phyloP scores from a whole-genome alignment of 176 grass and related monocot genomes.

The Calamus simplicifolius region DNA sequence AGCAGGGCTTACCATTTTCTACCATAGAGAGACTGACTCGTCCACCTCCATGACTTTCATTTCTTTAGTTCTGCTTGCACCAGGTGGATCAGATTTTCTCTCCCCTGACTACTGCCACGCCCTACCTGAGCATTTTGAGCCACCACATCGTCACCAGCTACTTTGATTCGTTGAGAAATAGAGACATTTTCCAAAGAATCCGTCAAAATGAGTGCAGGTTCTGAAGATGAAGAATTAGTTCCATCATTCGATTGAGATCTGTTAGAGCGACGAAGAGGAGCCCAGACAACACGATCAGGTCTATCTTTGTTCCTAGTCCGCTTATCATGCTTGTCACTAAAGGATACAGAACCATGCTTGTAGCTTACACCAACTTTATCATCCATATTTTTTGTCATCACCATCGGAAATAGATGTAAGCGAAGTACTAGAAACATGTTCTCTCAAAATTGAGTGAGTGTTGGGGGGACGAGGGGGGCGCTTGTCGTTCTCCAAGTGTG shows the following conservation, averaged over 20 bases:
- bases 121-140: not conserved
- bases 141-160: not conserved
- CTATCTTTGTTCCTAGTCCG: conserved; percentile 80
- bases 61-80: conserved; percentile 29
- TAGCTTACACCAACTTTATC: conserved; percentile 34
- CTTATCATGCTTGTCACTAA: conserved; percentile 58
- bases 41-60: conserved; percentile 43
- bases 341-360: conserved; percentile 35
- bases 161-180: conserved; percentile 37
- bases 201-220: conserved; percentile 22
- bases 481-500: conserved; percentile 54
- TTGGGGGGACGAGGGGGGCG: conserved; percentile 43
- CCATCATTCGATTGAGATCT: conserved; percentile 35
- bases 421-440: conserved; percentile 18
- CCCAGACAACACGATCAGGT: conserved; percentile 79
- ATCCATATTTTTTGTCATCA: conserved; percentile 63
- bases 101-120: conserved; percentile 40
- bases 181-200: conserved; percentile 36
- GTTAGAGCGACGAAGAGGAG: conserved; percentile 57
- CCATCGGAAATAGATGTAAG: conserved; percentile 30
- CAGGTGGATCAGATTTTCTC: conserved; percentile 44
- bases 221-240: conserved; percentile 30
- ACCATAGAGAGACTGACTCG: conserved; percentile 24
- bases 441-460: conserved; percentile 31
- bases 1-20: conserved; percentile 62